phyloP scores from a whole-genome alignment of 768 basidiomycete species.

The Lyophyllum semitale region DNA sequence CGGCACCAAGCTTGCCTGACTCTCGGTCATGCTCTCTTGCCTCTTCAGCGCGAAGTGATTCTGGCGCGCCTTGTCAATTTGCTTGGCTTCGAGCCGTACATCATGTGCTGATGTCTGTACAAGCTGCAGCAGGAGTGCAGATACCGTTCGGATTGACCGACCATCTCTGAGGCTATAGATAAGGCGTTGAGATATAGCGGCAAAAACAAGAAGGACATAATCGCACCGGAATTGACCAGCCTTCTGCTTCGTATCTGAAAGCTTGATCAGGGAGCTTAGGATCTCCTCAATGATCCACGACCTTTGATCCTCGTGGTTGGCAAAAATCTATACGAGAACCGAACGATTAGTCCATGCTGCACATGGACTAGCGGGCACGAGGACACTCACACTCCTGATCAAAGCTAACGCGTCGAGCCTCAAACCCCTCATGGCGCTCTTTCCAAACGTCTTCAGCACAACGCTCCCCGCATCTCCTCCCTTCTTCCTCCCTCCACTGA shows the following conservation, averaged over 20 bases:
- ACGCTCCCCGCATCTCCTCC: constrained; percentile 60
- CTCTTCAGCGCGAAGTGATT: constrained; percentile 60
- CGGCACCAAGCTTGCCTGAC: constrained; percentile 26
- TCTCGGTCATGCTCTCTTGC: constrained; percentile 63
- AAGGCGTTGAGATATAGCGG: constrained; percentile 1
- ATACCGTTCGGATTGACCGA: constrained; percentile 88
- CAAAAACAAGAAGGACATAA: not conserved
- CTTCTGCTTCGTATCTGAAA: constrained; percentile 87
- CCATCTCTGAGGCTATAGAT: constrained; percentile 81
- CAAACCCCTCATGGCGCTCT: constrained; percentile 79
- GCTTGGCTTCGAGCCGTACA: constrained; percentile 69
- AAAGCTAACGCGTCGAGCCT: constrained; percentile 81
- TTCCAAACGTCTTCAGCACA: constrained; percentile 69
- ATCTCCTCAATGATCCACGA: constrained; percentile 99
- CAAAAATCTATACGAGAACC: constrained; percentile 68
- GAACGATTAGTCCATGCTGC: not conserved
- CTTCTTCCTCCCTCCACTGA: constrained; percentile 35
- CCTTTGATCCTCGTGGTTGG: constrained; percentile 86
- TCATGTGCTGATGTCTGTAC: constrained; percentile 94
- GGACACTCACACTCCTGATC: constrained; percentile 73
- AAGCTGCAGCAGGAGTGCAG: constrained; percentile 91
- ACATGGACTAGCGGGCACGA: not conserved
- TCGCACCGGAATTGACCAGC: constrained; percentile 86
- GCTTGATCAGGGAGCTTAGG: constrained; percentile 82
- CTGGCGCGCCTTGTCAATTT: constrained; percentile 62